phyloP scores from a whole-genome alignment of 2,329 filamentous ascomycete species.

The Neofusicoccum sp. region DNA sequence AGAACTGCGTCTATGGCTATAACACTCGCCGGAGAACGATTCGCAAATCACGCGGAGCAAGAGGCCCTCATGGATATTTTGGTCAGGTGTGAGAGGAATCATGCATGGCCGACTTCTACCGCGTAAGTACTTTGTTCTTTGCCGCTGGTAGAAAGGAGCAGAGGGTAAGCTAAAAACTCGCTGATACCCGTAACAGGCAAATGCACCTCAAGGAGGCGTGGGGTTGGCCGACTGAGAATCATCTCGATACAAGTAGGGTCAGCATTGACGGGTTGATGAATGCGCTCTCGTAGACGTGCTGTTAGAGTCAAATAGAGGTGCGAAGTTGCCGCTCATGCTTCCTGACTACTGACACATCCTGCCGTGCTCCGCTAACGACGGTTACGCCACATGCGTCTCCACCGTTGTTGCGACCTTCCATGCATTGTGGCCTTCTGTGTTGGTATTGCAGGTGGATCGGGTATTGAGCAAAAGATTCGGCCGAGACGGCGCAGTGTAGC shows the following conservation, averaged over 20 bases:
- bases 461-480: too few species aligned
- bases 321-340: too few species aligned
- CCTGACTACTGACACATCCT: too few species aligned
- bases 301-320: too few species aligned
- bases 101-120: constrained; percentile 53
- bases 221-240: constrained; percentile 13
- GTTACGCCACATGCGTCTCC: too few species aligned
- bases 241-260: constrained; percentile 1
- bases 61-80: constrained; percentile 50
- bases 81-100: constrained; percentile 48
- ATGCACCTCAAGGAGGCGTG: constrained; percentile 19
- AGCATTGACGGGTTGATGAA: constrained; percentile 14
- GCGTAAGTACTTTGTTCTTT: constrained; percentile 33
- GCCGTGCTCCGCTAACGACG: too few species aligned
- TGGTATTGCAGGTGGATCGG: too few species aligned
- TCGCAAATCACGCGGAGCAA: constrained; percentile 47
- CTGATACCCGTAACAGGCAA: constrained; percentile 5
- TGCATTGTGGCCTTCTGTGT: too few species aligned
- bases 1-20: constrained; percentile 32
- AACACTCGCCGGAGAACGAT: constrained; percentile 47
- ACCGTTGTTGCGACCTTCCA: too few species aligned
- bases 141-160: too few species aligned
- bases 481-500: too few species aligned
- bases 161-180: not conserved
- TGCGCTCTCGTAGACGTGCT: not conserved